phyloP scores from a whole-genome alignment of 441 rosid genomes.

The Rhodomyrtus psidioides region DNA sequence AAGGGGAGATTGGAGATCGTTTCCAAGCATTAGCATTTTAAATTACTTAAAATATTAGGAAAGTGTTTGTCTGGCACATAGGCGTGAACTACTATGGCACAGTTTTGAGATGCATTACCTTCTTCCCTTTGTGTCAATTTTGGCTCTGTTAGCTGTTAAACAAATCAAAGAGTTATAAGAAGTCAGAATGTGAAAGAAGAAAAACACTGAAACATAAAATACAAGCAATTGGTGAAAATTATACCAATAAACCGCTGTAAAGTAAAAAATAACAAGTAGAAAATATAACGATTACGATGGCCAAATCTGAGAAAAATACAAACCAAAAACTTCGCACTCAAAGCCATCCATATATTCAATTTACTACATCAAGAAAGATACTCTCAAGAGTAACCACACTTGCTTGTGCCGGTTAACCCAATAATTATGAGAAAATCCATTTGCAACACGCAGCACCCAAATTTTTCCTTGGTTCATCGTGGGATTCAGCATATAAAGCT shows the following conservation, averaged over 20 bases:
- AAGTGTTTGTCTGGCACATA: background rate
- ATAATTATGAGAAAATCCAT: background rate
- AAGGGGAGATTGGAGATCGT: background rate
- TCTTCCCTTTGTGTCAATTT: slow-evolving; percentile 70
- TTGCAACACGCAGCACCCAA: background rate
- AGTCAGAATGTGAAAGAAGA: slow-evolving; percentile 3
- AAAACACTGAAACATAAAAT: background rate
- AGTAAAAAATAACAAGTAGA: background rate
- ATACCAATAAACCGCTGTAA: background rate
- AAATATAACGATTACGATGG: background rate
- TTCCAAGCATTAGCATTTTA: background rate
- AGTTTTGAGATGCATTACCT: slow-evolving; percentile 42
- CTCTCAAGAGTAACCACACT: background rate
- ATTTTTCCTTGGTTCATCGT: background rate
- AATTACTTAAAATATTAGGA: background rate
- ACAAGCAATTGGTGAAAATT: background rate
- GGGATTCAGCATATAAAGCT: background rate
- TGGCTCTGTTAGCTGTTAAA: slow-evolving; percentile 63
- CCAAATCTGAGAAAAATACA: background rate
- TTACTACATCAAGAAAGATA: background rate
- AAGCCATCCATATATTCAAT: background rate
- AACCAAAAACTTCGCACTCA: background rate
- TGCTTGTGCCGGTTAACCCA: background rate
- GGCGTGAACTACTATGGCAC: background rate
- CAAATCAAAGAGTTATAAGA: background rate